Evolutionary conservation across 805 yeast species (phyloP).

Genomic region (Lachancea lanzarotensis): DNA sequence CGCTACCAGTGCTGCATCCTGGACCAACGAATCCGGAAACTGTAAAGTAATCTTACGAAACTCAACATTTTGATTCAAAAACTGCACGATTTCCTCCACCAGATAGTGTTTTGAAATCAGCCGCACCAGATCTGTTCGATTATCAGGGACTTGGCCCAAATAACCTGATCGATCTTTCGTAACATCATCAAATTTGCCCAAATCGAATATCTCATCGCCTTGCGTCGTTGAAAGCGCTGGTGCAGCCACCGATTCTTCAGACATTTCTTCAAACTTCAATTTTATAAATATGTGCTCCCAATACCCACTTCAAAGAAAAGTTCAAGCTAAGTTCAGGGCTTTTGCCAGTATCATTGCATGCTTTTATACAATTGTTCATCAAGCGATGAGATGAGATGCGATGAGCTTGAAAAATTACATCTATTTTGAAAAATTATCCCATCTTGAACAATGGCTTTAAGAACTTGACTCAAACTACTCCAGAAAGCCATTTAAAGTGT

Average conservation of each 20-base stretch:
- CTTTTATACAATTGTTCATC: background rate
- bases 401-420: background rate
- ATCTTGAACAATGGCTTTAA: background rate
- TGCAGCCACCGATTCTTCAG: slow-evolving; percentile 36
- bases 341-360: background rate
- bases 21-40: slow-evolving; percentile 76
- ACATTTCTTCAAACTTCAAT: no score
- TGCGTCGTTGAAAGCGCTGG: slow-evolving; percentile 74
- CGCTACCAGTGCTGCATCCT: slow-evolving; percentile 70
- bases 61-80: slow-evolving; percentile 32
- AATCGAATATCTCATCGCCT: slow-evolving; percentile 49
- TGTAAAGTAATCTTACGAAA: slow-evolving; percentile 68
- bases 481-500: no score
- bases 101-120: slow-evolving; percentile 48
- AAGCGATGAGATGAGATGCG: slow-evolving; percentile 7
- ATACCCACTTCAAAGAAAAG: background rate
- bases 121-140: slow-evolving; percentile 21
- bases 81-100: slow-evolving; percentile 40
- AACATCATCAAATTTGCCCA: slow-evolving; percentile 36
- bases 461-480: background rate
- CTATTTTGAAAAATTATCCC: background rate
- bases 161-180: slow-evolving; percentile 25
- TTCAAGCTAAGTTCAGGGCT: background rate
- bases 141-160: slow-evolving; percentile 23
- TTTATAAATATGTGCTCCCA: background rate